Evolutionary conservation across 1,139 yeast species (phyloP), one percentile per base, ranked within the genome.

Genomic region (Fermentozyma sake): DNA sequence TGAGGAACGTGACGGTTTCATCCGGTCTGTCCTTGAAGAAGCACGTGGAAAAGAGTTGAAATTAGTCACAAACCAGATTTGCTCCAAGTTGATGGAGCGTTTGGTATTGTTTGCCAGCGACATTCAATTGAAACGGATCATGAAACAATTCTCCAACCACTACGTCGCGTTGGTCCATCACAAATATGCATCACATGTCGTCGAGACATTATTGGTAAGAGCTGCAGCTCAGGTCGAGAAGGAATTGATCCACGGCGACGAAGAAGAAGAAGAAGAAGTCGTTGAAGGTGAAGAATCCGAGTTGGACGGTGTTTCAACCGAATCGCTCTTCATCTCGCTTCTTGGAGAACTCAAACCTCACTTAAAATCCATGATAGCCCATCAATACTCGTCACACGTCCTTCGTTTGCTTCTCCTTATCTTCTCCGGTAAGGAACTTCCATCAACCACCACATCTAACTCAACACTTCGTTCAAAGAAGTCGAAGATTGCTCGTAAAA

Each of bases 41-140:
- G 75, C 89, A 16, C 69, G 71, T 32, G 96, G 96, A 5, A 87
- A 89, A 44, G 98, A 91, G 55, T 64, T 93, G 43, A 91, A 91
- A 54, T 68, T 91, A 27, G 96, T 85, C 7, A 89, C 96, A 4
- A 89, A 91, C 50, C 97, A 89, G 48, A 85, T 89, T 32, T 87
- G 96, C 50, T 89, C 97, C 12, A 91, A 91, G 51, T 68, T 91
- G 34, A 71, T 91, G 67, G 99, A 91, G 58, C 68, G 97, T 49
- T 61, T 91, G 37, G 72, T 89, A n/a, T 57, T 84, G 26, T 62
- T 68, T 18, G 81, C 89, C 10, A 66, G 70, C 20, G 80, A 77
- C 36, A 61, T 56, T 11, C 95, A 87, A 51, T 56, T 86, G 36
- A 74, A 79, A 50, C 53, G 61, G 20, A 55, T 89, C 1, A 83